A percentile compares a stretch with the other conserved stretches of the same genome.
These are phyloP conservation scores for Rhodotorula mucilaginosa DNA, from an alignment of 1,284 basidiomycete genomes.

Conservation along the genomic window DNA sequence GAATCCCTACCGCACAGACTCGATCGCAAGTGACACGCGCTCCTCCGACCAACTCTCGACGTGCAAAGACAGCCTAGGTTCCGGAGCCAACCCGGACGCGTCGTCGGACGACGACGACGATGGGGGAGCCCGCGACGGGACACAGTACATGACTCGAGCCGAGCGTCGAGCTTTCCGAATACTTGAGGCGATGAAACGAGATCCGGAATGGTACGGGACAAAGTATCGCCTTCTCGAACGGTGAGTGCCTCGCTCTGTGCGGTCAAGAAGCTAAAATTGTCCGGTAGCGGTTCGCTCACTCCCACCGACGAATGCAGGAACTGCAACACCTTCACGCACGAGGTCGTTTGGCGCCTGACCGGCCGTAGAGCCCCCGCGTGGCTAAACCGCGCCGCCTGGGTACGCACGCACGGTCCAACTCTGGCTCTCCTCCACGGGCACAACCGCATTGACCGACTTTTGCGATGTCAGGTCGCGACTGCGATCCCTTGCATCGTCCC, in stretches of 20 bases:
- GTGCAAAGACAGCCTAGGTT: too few relatives aligned
- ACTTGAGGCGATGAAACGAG: slow-evolving; percentile 33
- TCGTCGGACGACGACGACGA: slow-evolving; percentile 22
- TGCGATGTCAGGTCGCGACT: slow-evolving; percentile 27
- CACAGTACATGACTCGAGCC: slow-evolving; percentile 16
- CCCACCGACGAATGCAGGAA: slow-evolving; percentile 25
- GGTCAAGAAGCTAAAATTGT: too few relatives aligned
- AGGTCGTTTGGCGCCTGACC: slow-evolving; percentile 41
- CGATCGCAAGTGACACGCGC: background rate
- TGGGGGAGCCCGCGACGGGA: slow-evolving; percentile 26
- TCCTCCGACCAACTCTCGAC: background rate
- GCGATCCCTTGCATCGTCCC: slow-evolving; percentile 38
- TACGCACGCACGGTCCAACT: background rate
- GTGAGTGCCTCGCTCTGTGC: slow-evolving; percentile 1
- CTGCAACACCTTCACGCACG: slow-evolving; percentile 46
- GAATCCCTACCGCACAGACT: too few relatives aligned
- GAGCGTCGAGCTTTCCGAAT: slow-evolving; percentile 35
- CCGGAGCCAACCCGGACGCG: background rate
- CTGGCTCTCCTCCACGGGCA: background rate
- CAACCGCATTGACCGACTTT: too few relatives aligned
- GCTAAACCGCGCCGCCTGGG: slow-evolving; percentile 42
- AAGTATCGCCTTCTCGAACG: slow-evolving; percentile 35
- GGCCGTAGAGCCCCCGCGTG: slow-evolving; percentile 41
- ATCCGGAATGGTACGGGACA: slow-evolving; percentile 40
- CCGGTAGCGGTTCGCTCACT: too few relatives aligned